Conservation (phyloP, 305 asterid genomes). For the Fraxinus ornus region DNA sequence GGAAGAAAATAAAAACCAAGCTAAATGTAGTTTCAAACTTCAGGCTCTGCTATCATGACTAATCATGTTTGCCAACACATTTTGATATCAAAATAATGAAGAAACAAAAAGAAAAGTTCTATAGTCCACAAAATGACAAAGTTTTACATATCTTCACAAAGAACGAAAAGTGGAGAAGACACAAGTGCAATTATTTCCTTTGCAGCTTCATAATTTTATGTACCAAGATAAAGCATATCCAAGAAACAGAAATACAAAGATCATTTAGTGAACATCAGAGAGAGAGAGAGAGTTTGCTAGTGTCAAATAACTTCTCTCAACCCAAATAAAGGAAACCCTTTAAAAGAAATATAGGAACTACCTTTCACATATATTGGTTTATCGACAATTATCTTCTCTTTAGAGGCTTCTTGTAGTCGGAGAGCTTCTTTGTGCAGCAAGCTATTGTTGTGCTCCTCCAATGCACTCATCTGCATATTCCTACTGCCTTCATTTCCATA, state of each 20-base stretch:
- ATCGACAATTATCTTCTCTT: constrained; percentile 77
- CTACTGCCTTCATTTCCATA: constrained; percentile 99
- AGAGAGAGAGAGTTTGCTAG: neutral
- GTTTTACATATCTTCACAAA: neutral
- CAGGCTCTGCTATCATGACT: neutral
- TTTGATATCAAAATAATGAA: neutral
- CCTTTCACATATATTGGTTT: constrained; percentile 94
- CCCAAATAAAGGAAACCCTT: neutral
- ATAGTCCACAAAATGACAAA: neutral
- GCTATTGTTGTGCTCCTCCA: constrained; percentile 97
- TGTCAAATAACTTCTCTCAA: neutral
- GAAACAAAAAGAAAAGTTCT: neutral
- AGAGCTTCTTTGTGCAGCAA: constrained; percentile 99
- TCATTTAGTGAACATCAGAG: neutral
- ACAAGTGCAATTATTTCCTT: neutral
- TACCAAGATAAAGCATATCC: neutral
- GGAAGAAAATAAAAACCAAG: neutral
- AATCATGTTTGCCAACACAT: neutral
- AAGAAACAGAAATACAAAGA: neutral
- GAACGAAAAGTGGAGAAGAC: neutral
- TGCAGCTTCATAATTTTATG: neutral
- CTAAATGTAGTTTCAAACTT: neutral
- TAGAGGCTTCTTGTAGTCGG: constrained; percentile 91
- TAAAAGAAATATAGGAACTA: constrained; percentile 30
- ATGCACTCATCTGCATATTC: constrained; percentile 99